Conservation (phyloP, 2,329 filamentous ascomycete genomes). For the Cladosporium cucumerinum region DNA sequence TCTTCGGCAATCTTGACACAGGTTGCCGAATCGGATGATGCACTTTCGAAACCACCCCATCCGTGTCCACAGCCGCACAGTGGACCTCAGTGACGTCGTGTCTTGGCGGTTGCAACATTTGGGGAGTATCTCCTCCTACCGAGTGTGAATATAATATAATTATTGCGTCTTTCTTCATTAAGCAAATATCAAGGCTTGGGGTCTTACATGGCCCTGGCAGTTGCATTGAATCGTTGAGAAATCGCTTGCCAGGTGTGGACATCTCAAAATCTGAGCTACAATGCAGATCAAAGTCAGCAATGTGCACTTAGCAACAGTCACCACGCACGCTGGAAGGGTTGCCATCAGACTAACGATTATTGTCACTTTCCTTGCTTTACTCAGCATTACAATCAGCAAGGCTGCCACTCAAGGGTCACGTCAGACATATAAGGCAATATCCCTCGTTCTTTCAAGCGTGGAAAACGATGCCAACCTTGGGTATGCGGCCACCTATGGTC, state of each 20-base stretch:
- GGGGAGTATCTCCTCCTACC: not conserved
- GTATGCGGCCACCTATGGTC: not conserved
- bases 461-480: not conserved
- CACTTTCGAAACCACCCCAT: not conserved
- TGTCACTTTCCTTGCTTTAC: not conserved
- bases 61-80: slow-evolving; percentile 1
- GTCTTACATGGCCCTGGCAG: not conserved
- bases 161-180: not conserved
- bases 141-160: not conserved
- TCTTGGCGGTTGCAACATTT: not conserved
- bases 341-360: not conserved
- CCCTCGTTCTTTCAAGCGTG: not conserved
- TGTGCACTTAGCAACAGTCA: not conserved
- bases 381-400: not conserved
- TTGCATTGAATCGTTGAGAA: not conserved
- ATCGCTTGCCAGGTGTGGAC: not conserved
- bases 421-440: not conserved
- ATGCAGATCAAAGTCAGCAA: not conserved
- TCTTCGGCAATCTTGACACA: not conserved
- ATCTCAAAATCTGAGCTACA: not conserved
- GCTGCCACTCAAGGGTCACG: not conserved
- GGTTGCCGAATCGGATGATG: not conserved
- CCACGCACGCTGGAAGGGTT: not conserved
- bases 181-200: not conserved
- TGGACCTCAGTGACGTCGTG: slow-evolving; percentile 4